Percentiles rank a stretch among this genome's conserved stretches.
phyloP scores from a whole-genome alignment of 805 yeast genomes.

The Geotrichum ghanense region DNA sequence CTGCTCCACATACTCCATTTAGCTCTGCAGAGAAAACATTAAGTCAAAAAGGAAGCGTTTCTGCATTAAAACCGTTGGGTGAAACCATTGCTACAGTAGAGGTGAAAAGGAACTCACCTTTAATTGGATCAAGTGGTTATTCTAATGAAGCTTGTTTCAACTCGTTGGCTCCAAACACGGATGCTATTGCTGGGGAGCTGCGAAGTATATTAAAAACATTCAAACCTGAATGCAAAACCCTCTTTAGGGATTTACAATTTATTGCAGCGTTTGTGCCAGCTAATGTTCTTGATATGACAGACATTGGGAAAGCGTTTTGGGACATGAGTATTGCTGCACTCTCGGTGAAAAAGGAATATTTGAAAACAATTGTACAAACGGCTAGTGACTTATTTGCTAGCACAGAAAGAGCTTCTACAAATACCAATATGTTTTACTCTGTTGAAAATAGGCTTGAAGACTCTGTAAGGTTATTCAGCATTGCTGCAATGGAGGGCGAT shows the following conservation, averaged over 20 bases:
- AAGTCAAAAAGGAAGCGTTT: constrained; percentile 5
- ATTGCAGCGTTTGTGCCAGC: constrained; percentile 25
- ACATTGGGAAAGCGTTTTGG: constrained; percentile 25
- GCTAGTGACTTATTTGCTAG: constrained; percentile 19
- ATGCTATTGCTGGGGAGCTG: constrained; percentile 25
- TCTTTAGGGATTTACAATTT: constrained; percentile 26
- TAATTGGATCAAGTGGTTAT: neutral
- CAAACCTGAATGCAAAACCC: constrained; percentile 21
- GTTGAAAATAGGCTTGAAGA: constrained; percentile 14
- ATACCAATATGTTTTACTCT: constrained; percentile 14
- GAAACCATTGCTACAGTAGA: neutral
- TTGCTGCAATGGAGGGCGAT: constrained; percentile 21
- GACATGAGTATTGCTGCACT: constrained; percentile 27
- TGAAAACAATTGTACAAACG: constrained; percentile 12
- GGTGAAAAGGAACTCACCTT: neutral
- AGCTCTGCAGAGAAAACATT: neutral
- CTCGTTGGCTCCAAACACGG: constrained; percentile 17
- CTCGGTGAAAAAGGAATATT: constrained; percentile 18
- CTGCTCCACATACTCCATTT: neutral
- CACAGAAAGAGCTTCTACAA: neutral
- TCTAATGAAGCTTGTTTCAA: neutral
- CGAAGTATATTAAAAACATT: constrained; percentile 16
- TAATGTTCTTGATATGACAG: constrained; percentile 19
- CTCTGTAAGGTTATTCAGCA: constrained; percentile 19
- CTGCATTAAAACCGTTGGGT: neutral